Evolutionary conservation across 495 filamentous ascomycete genomes (phyloP).

Genomic region (Apodospora peruviana): DNA sequence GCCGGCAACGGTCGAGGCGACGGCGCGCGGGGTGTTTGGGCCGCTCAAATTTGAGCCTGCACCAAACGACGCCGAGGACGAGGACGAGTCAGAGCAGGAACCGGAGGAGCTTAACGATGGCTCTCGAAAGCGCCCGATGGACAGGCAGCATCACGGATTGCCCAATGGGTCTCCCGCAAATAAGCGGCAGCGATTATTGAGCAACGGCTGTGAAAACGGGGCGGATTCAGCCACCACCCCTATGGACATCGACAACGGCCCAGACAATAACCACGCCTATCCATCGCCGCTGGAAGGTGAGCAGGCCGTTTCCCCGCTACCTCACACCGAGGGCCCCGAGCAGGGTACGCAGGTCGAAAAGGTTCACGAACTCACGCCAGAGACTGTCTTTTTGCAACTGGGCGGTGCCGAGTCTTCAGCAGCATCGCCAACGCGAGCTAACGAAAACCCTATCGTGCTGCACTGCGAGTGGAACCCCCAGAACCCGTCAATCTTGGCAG

Average conservation of each 20-base stretch:
- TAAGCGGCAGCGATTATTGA: constrained; percentile 43
- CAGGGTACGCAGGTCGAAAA: constrained; percentile 70
- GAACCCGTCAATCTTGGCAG: constrained; percentile 68
- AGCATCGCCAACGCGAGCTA: constrained; percentile 25
- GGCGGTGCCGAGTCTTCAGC: constrained; percentile 49
- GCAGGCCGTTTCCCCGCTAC: constrained; percentile 48
- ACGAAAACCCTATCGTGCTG: constrained; percentile 54
- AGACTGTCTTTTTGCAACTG: constrained; percentile 60
- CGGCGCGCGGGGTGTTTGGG: constrained; percentile 44
- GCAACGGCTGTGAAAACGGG: constrained; percentile 59
- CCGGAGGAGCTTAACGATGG: constrained; percentile 37
- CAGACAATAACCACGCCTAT: constrained; percentile 50
- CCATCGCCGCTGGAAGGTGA: constrained; percentile 51
- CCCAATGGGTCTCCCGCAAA: constrained; percentile 49
- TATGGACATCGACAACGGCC: constrained; percentile 54
- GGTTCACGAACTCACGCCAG: constrained; percentile 53
- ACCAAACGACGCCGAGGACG: constrained; percentile 21
- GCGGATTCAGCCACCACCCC: constrained; percentile 53
- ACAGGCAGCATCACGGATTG: constrained; percentile 38
- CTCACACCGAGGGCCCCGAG: constrained; percentile 59
- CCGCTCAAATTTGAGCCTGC: constrained; percentile 35
- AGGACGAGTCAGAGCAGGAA: constrained; percentile 28
- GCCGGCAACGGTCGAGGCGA: constrained; percentile 37
- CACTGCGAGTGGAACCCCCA: constrained; percentile 71
- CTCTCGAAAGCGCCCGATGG: constrained; percentile 44